Conservation (phyloP, 495 filamentous ascomycete genomes). For the Penicillium egyptiacum region DNA sequence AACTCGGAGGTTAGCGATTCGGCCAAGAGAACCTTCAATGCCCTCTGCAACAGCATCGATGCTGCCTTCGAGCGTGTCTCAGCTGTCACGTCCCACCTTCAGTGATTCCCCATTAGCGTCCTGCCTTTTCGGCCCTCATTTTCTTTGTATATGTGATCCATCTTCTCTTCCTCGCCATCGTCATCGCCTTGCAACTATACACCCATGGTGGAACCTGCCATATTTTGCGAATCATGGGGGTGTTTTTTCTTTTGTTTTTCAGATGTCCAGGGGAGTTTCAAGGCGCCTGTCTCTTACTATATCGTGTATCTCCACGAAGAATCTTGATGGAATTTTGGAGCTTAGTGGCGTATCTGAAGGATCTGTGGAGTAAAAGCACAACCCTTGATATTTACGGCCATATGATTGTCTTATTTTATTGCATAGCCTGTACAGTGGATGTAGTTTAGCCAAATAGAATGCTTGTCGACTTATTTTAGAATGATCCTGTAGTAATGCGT, state of each 20-base stretch:
- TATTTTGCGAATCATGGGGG: conserved; percentile 18
- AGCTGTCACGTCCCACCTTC: conserved; percentile 46
- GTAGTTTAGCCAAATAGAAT: conserved; percentile 17
- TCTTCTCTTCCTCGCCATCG: conserved; percentile 25
- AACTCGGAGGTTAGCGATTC: conserved; percentile 26
- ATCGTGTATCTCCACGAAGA: conserved; percentile 23
- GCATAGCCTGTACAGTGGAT: conserved; percentile 10
- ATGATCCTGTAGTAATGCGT: neutral
- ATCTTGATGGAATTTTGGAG: conserved; percentile 29
- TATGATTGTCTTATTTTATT: conserved; percentile 10
- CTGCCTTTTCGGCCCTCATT: conserved; percentile 19
- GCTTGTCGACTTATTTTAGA: neutral
- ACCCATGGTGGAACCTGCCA: conserved; percentile 15
- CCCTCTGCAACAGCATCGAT: conserved; percentile 52
- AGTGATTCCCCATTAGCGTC: conserved; percentile 42
- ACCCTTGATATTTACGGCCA: conserved; percentile 22
- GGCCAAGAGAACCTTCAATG: conserved; percentile 41
- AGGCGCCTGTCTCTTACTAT: conserved; percentile 23
- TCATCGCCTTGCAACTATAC: conserved; percentile 29
- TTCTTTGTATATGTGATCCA: conserved; percentile 29
- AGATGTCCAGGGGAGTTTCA: conserved; percentile 24
- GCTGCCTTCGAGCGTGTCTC: conserved; percentile 51
- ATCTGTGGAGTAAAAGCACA: conserved; percentile 25
- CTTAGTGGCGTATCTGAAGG: conserved; percentile 24
- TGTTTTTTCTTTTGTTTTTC: neutral